Conservation (phyloP, 2,329 filamentous ascomycete species). For the Fusarium virguliforme region DNA sequence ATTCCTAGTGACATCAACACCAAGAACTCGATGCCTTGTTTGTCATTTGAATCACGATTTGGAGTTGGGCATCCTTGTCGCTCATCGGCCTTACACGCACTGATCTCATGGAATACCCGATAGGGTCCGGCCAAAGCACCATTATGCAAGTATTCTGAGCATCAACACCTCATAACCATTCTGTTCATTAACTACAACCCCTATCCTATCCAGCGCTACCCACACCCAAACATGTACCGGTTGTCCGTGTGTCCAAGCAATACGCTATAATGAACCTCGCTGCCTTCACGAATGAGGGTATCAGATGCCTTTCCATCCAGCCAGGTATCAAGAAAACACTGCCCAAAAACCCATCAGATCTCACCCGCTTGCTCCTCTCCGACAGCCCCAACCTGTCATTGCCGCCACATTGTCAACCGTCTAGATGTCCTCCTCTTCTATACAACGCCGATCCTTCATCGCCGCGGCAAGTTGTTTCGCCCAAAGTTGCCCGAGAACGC, state of each 20-base stretch:
- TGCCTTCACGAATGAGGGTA: conserved; percentile 50
- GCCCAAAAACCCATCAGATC: conserved; percentile 29
- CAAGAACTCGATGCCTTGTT: not conserved
- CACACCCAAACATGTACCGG: conserved; percentile 4
- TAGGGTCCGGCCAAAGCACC: too few relatives aligned
- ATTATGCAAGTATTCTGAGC: not conserved
- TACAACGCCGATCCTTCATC: conserved; percentile 58
- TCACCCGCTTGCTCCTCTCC: not conserved
- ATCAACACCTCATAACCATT: not conserved
- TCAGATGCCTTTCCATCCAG: conserved; percentile 51
- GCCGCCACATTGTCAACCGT: conserved; percentile 5
- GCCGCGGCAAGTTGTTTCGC: conserved; percentile 64
- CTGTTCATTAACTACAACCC: conserved; percentile 19
- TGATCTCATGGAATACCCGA: too few relatives aligned
- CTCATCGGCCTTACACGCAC: too few relatives aligned
- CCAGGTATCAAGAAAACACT: conserved; percentile 44
- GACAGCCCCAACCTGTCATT: not conserved
- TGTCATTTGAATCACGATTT: not conserved
- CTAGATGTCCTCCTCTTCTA: conserved; percentile 27
- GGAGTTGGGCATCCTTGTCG: not conserved
- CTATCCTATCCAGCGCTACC: conserved; percentile 7
- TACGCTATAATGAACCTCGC: conserved; percentile 41
- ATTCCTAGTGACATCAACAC: not conserved
- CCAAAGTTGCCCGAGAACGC: conserved; percentile 60
- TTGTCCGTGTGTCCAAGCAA: conserved; percentile 29